Evolutionary conservation across 1,284 basidiomycete genomes (phyloP), one percentile per base, ranked within the genome.

Genomic region (Athelia psychrophila): DNA sequence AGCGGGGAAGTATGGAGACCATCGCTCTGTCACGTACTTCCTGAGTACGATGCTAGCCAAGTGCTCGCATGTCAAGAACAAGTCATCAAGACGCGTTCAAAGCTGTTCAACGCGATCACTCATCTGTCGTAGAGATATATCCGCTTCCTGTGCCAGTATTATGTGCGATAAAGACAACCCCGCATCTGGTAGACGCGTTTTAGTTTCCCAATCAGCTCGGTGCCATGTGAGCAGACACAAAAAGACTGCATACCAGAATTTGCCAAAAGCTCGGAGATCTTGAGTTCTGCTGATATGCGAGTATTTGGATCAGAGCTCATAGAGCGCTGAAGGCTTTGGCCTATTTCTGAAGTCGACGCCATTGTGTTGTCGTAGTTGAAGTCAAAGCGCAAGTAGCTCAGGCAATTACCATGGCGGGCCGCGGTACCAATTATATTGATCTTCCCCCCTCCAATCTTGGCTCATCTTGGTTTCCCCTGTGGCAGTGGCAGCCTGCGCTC

Each of bases 21-120:
- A 97, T 64, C 89, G 79, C 59, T 91, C 86, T 50, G 76, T 80
- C 54, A 96, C 83, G 65, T 94, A 96, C 71, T 93, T 93, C 62
- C 91, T 81, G 36, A 97, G 77, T 22, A 91, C 72, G 52, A 95
- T 88, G 66, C 84, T 88, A 25, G 94, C 93, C 40, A 91, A 90
- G 85, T 95, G 76, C 69, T 77, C 62, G 61, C 50, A 52, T 45
- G 49, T 62, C 57, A 62, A 60, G 27, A 30, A 30, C 27, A 30
- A 58, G 65, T 61, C 68, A 78, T 81, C 75, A 78, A 76, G 70
- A 70, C 59, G 66, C 63, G 66, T 56, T 53, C 51, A 56, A 49
- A 19, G 51, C 32, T 38, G 19, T 19, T 57, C 57, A 56, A 61
- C 60, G 57, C 62, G 56, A 54, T 56, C 48, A 88, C 91, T 84